Conservation (phyloP, 108 stramenopile species). For the Heterococcus sp. region DNA sequence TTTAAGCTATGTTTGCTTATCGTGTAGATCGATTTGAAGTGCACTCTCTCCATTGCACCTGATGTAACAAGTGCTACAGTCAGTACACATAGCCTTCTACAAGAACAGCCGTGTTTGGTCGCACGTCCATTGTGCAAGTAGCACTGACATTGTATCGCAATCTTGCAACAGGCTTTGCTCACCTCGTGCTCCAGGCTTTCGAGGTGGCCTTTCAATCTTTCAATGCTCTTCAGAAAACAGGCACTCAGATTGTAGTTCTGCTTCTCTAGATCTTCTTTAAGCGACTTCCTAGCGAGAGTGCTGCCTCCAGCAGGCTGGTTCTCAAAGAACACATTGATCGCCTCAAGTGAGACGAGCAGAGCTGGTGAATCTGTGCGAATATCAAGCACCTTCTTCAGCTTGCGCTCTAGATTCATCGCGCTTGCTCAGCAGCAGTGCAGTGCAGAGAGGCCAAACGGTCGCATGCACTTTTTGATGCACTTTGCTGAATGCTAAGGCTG, state of each 20-base stretch:
- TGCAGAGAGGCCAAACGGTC: not conserved
- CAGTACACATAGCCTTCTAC: no score
- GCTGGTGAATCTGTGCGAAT: constrained; percentile 55
- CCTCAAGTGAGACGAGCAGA: constrained; percentile 54
- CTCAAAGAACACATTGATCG: constrained; percentile 48
- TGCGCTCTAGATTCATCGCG: constrained; percentile 45
- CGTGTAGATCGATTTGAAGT: no score
- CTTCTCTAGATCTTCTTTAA: constrained; percentile 42
- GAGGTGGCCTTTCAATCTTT: constrained; percentile 26
- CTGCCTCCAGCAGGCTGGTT: constrained; percentile 9
- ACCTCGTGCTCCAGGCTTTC: constrained; percentile 19
- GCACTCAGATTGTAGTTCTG: constrained; percentile 46
- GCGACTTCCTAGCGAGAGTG: constrained; percentile 36
- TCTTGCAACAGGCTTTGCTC: not conserved
- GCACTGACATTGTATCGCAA: no score
- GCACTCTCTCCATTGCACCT: no score
- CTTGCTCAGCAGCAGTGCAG: not conserved
- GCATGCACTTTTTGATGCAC: no score
- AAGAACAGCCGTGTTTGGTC: not conserved
- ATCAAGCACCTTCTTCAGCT: constrained; percentile 57
- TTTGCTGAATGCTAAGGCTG: no score
- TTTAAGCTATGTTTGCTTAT: no score
- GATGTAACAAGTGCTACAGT: no score
- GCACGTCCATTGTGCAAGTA: not conserved
- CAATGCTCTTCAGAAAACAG: constrained; percentile 39